These are phyloP conservation scores for Aspergillus proliferans DNA, from an alignment of 2,329 filamentous ascomycete genomes.

Conservation along the genomic window DNA sequence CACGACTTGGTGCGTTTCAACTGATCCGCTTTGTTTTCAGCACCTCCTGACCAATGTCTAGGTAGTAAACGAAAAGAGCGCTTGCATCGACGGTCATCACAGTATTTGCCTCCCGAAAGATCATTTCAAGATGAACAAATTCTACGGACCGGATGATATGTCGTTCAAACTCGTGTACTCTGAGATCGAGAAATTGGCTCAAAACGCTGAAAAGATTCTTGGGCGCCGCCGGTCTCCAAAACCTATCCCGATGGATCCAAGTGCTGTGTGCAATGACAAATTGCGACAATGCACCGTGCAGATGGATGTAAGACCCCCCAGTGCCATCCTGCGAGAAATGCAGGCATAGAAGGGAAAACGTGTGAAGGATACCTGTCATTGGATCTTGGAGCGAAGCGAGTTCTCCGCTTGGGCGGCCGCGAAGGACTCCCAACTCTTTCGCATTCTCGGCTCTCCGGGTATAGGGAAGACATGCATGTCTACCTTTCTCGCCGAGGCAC, in stretches of 20 bases:
- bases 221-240: neutral
- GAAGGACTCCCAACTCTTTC: neutral
- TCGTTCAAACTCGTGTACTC: neutral
- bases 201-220: neutral
- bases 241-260: neutral
- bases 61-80: neutral
- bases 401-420: neutral
- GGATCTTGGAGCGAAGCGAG: neutral
- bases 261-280: neutral
- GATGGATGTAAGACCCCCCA: neutral
- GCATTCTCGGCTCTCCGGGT: neutral
- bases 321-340: neutral
- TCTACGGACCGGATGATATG: neutral
- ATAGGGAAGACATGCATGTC: neutral
- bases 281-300: neutral
- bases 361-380: neutral
- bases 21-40: neutral
- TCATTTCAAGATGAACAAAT: neutral
- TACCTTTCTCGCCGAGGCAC: neutral
- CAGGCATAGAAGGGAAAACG: neutral
- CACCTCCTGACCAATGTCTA: neutral
- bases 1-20: too few relatives aligned
- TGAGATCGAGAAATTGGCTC: neutral
- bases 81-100: neutral
- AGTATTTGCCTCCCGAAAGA: neutral